Base-by-base conservation (phyloP, 495 filamentous ascomycete genomes). In the Penicillium macrosclerotiorum region DNA sequence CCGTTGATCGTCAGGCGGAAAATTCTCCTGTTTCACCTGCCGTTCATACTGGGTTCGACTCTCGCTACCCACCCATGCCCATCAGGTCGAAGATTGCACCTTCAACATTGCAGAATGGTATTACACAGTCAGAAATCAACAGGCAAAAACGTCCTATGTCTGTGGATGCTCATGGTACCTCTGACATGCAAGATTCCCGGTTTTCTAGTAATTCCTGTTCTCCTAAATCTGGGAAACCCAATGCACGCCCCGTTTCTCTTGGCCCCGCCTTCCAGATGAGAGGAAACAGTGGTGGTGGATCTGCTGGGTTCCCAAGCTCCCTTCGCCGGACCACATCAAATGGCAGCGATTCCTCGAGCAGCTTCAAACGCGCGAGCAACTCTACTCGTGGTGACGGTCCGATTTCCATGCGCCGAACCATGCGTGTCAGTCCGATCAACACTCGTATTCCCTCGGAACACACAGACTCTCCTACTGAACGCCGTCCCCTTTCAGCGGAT, bases 311-410 rank as follows among this genome's bases (percentile, higher is more conserved):
- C 19, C 54, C 54, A 18, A 18, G 3, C 41, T 51, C 46, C 16
- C 52, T 58, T 8, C 49, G 55, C 17, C 64, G 75, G 3, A 63
- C 52, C 0, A 48, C 55, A 46, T 74, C 74, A 0, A 77, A 78
- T 54, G 81, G 75, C 37, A 83, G 79, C 42, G 80, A 82, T 50
- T 81, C 77, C 5, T 78, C 77, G 6, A 84, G 80, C 56, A 82
- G 79, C 54, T 86, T 85, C 69, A 76, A 71, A 47, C 75, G 75
- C 46, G 55, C 66, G 20, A 62, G 66, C 25, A 55, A 65, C 25
- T 65, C 72, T 24, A 39, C 60, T 20, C 63, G 70, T 13, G 43
- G 46, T 34, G 55, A 66, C 22, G 64, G 66, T 3, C 40, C 64
- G 12, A 75, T 75, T 45, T 60, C 48, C 1, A 82, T 86, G 80